A percentile compares a stretch with the other conserved stretches of the same genome.
These are phyloP conservation scores for Sinapis alba DNA, from an alignment of 441 rosid species.

Conservation along the genomic window DNA sequence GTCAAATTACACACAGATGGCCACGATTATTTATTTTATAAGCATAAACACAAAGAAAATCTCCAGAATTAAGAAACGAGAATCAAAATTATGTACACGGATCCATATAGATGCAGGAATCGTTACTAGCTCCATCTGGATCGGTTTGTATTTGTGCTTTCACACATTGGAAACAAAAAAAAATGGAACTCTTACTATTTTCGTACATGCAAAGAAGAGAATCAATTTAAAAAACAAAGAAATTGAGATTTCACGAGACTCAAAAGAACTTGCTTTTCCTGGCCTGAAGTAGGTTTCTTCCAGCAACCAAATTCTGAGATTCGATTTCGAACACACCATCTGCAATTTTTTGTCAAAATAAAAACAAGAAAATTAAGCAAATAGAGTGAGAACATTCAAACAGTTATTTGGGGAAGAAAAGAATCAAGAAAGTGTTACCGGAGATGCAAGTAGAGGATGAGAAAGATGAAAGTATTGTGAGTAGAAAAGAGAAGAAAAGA, in stretches of 20 bases:
- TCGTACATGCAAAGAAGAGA: not conserved
- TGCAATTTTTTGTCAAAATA: not conserved
- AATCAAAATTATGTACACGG: conserved; percentile 4
- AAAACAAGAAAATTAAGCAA: conserved; percentile 3
- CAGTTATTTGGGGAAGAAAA: not conserved
- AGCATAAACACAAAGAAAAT: not conserved
- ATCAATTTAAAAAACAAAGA: not conserved
- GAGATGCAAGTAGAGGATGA: conserved; percentile 37
- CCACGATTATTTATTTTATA: not conserved
- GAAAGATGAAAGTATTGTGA: conserved; percentile 12
- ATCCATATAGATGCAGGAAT: not conserved
- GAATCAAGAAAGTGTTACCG: conserved; percentile 21
- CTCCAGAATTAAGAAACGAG: not conserved
- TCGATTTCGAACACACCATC: conserved; percentile 37
- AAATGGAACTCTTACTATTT: not conserved
- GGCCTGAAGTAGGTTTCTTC: conserved; percentile 41
- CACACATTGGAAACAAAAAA: not conserved
- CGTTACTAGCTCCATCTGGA: not conserved
- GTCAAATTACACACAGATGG: not conserved
- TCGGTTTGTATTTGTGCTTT: not conserved
- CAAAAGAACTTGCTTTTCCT: conserved; percentile 16
- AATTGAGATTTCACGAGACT: not conserved
- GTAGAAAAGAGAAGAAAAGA: conserved; percentile 19
- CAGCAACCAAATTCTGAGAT: conserved; percentile 27
- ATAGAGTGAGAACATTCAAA: not conserved